These are phyloP conservation scores for Aspergillus sclerotiicarbonarius DNA, from an alignment of 495 filamentous ascomycete genomes.

Conservation along the genomic window DNA sequence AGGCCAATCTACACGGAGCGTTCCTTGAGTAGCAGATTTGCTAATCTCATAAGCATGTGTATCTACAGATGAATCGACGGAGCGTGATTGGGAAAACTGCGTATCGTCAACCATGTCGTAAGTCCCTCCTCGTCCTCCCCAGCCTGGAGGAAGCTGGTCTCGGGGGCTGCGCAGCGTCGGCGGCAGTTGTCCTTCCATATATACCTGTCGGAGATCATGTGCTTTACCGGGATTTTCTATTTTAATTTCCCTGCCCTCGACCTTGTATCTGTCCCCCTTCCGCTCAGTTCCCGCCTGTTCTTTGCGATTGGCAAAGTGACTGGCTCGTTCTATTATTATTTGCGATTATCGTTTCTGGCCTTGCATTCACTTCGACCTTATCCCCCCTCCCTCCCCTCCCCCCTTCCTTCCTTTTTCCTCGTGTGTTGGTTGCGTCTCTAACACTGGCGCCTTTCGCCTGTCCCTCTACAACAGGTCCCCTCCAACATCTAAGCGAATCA, in stretches of 20 bases:
- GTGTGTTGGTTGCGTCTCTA: neutral
- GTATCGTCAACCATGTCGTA: slow-evolving; percentile 51
- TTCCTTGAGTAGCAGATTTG: slow-evolving; percentile 38
- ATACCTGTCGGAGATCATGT: slow-evolving; percentile 12
- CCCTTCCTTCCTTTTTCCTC: slow-evolving; percentile 4
- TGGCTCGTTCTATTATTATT: slow-evolving; percentile 1
- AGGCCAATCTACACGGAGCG: slow-evolving; percentile 32
- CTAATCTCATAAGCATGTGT: slow-evolving; percentile 43
- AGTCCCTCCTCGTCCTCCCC: slow-evolving; percentile 37
- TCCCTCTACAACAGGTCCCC: slow-evolving; percentile 32
- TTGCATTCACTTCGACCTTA: slow-evolving; percentile 1
- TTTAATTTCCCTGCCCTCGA: neutral
- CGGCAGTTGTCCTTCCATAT: slow-evolving; percentile 12
- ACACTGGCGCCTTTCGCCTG: slow-evolving; percentile 8
- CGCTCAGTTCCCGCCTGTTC: neutral
- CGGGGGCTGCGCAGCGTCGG: neutral
- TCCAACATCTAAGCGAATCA: slow-evolving; percentile 46
- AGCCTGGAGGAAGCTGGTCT: slow-evolving; percentile 3
- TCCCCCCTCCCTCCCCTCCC: no score
- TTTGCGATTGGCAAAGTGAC: slow-evolving; percentile 1
- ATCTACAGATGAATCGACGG: slow-evolving; percentile 45
- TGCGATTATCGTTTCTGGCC: neutral
- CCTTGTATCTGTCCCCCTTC: slow-evolving; percentile 3
- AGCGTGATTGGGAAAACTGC: slow-evolving; percentile 39
- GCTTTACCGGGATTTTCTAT: slow-evolving; percentile 3